Conservation (phyloP, 208 protist species). For the Crithidia thermophila region DNA sequence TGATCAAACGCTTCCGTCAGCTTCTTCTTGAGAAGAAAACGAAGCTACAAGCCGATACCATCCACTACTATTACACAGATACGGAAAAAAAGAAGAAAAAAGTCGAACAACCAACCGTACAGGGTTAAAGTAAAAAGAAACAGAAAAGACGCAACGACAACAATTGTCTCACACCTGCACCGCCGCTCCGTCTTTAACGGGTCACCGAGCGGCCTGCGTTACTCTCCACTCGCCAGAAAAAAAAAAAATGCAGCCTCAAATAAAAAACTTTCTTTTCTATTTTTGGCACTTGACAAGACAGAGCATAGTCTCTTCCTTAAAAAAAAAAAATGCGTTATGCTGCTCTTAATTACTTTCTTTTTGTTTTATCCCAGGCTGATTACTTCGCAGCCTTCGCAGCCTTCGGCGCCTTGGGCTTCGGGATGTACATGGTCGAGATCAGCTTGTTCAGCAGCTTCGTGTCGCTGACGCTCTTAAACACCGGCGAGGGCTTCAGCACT, state of each 20-base stretch:
- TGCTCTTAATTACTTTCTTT: too few species aligned
- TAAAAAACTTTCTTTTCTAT: not conserved
- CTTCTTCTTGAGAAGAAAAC: too few species aligned
- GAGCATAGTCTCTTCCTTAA: too few species aligned
- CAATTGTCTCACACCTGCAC: too few species aligned
- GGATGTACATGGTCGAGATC: slow-evolving; percentile 63
- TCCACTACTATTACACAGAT: too few species aligned
- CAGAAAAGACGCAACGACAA: not conserved
- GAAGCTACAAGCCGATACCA: too few species aligned
- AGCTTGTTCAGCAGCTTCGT: slow-evolving; percentile 64
- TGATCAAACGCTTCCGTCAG: too few species aligned
- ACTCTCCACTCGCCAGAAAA: too few species aligned
- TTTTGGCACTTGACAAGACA: too few species aligned
- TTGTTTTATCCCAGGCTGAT: not conserved
- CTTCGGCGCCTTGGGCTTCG: slow-evolving; percentile 55
- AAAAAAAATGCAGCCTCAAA: too few species aligned
- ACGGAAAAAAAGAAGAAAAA: not conserved
- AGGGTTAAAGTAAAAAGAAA: not conserved
- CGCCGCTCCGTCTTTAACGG: not conserved
- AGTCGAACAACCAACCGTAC: not conserved
- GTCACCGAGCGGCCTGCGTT: not conserved
- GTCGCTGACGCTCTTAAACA: slow-evolving; percentile 73
- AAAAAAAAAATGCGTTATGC: too few species aligned
- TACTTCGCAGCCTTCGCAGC: slow-evolving; percentile 14
- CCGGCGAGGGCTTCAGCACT: slow-evolving; percentile 46